Evolutionary conservation across 352 stramenopile genomes (phyloP).

Genomic region (Phytophthora vignae): DNA sequence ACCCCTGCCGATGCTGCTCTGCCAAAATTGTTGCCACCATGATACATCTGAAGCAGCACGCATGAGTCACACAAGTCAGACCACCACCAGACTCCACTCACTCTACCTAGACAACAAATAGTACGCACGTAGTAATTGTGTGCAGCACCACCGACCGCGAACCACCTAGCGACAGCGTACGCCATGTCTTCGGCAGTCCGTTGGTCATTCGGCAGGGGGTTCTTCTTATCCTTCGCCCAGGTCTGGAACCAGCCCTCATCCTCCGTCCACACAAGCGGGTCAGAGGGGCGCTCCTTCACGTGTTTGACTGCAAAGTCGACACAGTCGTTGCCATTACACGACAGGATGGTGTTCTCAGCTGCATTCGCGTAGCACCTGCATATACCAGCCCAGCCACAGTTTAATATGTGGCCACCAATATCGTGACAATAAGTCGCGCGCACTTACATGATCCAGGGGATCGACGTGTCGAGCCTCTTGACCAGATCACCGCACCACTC

Average conservation of each 20-base stretch:
- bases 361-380: conserved; percentile 71
- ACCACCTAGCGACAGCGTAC: conserved; percentile 74
- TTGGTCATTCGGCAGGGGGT: conserved; percentile 50
- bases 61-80: conserved; percentile 4
- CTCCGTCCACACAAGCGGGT: conserved; percentile 81
- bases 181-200: conserved; percentile 59
- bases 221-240: conserved; percentile 52
- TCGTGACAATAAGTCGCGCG: not conserved
- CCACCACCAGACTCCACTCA: not conserved
- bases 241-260: conserved; percentile 81
- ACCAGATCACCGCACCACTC: conserved; percentile 68
- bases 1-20: conserved; percentile 67
- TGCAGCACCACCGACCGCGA: conserved; percentile 63
- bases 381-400: not conserved
- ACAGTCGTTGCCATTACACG: conserved; percentile 76
- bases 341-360: conserved; percentile 70
- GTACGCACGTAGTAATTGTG: conserved; percentile 80
- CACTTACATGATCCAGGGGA: conserved; percentile 80
- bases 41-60: conserved; percentile 62
- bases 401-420: not conserved
- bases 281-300: conserved; percentile 42
- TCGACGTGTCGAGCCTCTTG: conserved; percentile 57
- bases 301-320: conserved; percentile 64
- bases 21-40: conserved; percentile 81
- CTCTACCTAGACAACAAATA: not conserved